Evolutionary conservation across 352 stramenopile species (phyloP), one percentile per base, ranked within the genome.

Genomic region (Phytophthora meadii): DNA sequence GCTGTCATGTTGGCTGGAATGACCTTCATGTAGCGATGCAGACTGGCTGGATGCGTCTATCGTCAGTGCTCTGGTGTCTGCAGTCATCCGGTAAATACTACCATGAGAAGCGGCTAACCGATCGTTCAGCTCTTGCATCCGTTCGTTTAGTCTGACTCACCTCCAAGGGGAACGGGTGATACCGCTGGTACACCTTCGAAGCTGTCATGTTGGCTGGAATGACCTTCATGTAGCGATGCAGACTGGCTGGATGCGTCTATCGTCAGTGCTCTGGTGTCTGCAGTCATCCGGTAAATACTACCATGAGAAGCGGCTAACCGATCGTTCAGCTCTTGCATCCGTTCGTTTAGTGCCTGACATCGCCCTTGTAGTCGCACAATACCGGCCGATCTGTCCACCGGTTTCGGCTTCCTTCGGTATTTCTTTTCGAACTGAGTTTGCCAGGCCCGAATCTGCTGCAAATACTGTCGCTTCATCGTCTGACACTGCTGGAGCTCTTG

Each of bases 351-450:
- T 1, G 58, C 54, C 5, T 71, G 63, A 6, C 65, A 82, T 28
- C 77, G 68, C 2, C 54, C 65, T 55, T 89, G 68, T 3, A 87
- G 50, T 2, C 69, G 60, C 1, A 72, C 52, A 52, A 89, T 71
- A 24, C 45, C 81, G 5, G 58, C 39, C 1, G 82, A 75, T 1
- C 67, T 61, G 22, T 90, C 82, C 1, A 56, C 49, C 1, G 59
- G 15, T 0, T 59, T 76, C 1, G 82, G 71, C 44, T 85, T 88
- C n/a, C 70, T 71, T 5, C 64, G 52, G 36, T 88, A 79, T 27
- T 74, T 77, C 44, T 77, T 85, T 52, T 89, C 82, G 30, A 90
- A 90, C 41, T 86, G 76, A 11, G 48, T 49, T 55, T 79, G 61
- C 82, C 82, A 90, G 4, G 51, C 32, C 4, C 70, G 78, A 27